Evolutionary conservation across 768 basidiomycete species (phyloP).

Genomic region (Hygrophoropsis aurantiaca): DNA sequence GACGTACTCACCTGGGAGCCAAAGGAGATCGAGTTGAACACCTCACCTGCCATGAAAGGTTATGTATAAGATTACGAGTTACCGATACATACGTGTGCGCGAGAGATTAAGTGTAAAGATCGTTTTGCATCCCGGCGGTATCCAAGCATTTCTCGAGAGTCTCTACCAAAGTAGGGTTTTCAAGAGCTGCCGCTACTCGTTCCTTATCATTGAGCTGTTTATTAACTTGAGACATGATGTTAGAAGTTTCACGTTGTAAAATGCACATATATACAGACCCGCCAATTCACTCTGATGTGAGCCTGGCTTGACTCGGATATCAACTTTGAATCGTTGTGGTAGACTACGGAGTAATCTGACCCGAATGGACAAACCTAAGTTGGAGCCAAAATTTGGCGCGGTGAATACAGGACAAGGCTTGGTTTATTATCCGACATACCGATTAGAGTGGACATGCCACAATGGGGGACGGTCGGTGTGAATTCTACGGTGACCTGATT

Average conservation of each 20-base stretch:
- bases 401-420: conserved; percentile 2
- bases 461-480: conserved; percentile 97
- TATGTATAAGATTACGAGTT: conserved; percentile 2
- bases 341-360: conserved; percentile 88
- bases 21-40: no score
- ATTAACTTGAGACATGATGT: conserved; percentile 61
- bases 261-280: conserved; percentile 45
- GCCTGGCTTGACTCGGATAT: conserved; percentile 89
- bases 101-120: not conserved
- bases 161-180: conserved; percentile 83
- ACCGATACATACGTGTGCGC: conserved; percentile 5
- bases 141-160: conserved; percentile 81
- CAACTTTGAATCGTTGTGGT: conserved; percentile 91
- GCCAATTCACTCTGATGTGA: conserved; percentile 95
- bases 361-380: conserved; percentile 87
- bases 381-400: conserved; percentile 5
- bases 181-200: conserved; percentile 93
- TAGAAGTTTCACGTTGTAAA: not conserved
- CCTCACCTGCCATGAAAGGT: not conserved
- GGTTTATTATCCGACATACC: conserved; percentile 43
- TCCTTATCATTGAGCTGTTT: conserved; percentile 99
- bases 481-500: conserved; percentile 86
- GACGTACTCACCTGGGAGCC: no score
- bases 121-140: conserved; percentile 25
- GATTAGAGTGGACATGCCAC: conserved; percentile 95